Evolutionary conservation across 2,329 filamentous ascomycete genomes (phyloP).

Genomic region (Ophiostoma novo-ulmi): DNA sequence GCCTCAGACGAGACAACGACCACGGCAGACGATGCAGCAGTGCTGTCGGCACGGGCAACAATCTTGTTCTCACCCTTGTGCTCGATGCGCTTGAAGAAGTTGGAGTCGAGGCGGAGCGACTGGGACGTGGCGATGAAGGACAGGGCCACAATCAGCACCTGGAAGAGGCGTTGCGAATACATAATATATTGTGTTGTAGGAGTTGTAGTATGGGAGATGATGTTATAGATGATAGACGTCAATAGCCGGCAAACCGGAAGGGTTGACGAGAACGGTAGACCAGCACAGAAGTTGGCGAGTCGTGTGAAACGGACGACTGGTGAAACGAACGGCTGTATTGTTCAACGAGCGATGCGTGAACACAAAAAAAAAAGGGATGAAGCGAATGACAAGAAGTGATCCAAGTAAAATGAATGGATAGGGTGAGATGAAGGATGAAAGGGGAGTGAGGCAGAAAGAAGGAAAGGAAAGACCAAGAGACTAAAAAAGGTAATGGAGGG

Average conservation of each 20-base stretch:
- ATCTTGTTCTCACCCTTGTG: neutral
- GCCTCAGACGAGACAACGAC: conserved; percentile 22
- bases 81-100: conserved; percentile 24
- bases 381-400: neutral
- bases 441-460: neutral
- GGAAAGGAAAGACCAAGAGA: neutral
- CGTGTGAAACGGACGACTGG: neutral
- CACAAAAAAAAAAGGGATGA: neutral
- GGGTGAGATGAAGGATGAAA: neutral
- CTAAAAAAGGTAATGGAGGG: conserved; percentile 1
- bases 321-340: neutral
- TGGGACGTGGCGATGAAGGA: conserved; percentile 45
- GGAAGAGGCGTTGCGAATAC: conserved; percentile 44
- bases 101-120: conserved; percentile 36
- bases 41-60: conserved; percentile 17
- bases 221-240: neutral
- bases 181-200: conserved; percentile 33
- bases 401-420: neutral
- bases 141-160: conserved; percentile 47
- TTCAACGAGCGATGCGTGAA: conserved; percentile 1
- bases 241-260: conserved; percentile 1
- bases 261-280: neutral
- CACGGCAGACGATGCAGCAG: conserved; percentile 17
- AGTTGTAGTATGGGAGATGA: neutral
- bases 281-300: neutral